Evolutionary conservation across 202 grass and related monocot genomes (phyloP), one percentile per base, ranked within the genome.

Genomic region (Eragrostis tef): DNA sequence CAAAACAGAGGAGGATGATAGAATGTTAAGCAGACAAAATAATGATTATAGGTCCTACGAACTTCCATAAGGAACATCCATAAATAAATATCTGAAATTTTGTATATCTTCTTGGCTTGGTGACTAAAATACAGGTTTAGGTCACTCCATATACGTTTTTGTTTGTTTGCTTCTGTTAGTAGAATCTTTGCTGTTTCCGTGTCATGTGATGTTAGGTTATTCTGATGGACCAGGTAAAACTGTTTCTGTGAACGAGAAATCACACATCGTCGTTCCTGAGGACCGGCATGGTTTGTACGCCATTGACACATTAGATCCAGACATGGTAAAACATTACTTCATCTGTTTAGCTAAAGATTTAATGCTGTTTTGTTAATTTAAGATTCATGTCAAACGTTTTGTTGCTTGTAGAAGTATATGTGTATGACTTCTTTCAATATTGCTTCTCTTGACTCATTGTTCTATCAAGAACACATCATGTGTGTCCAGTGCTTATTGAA

Each of bases 221-320:
- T 88, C 6, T 85, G 10, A 60, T 81, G 79, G 81, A 83, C 24
- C 87, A 93, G 95, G 95, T 47, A 90, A 93, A 89, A 91, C 95
- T 78, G 58, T 94, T 48, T 98, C 95, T n/a, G 83, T 94, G 11
- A 89, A 93, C 66, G 82, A 98, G 14, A 91, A 93, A 88, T 83
- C 77, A 86, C 75, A 36, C 68, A 93, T 94, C 42, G 26, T 70
- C 24, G 95, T 98, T 49, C 95, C 95, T 25, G 95, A 98, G 70
- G 95, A 93, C 54, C 86, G 90, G 86, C 86, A 91, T 85, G 95
- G 95, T 78, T 67, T 98, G 31, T 93, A 94, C 20, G 95, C 95
- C n/a, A 94, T 98, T 77, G 95, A 98, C 64, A 77, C 83, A 44
- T 77, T 98, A 81, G 90, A 98, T 65, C 90, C 92, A 16, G 92